Evolutionary conservation across 495 filamentous ascomycete species (phyloP), one percentile per base, ranked within the genome.

Genomic region (Penicillium desertorum): DNA sequence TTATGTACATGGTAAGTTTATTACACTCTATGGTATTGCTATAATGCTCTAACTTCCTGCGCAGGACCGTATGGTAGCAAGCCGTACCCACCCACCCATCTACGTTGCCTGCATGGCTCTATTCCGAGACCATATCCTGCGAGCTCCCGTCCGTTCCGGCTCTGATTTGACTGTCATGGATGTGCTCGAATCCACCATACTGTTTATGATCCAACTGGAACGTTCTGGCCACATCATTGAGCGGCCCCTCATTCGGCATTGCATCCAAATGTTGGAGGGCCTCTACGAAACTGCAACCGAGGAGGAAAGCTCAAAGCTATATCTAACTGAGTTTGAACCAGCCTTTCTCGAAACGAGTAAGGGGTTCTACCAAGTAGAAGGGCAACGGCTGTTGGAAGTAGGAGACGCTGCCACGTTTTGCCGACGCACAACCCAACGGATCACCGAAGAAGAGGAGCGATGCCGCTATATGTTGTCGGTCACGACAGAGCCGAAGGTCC

Each of bases 181-280:
- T 41, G 77, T 96, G 16, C 77, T 98, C 23, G 90, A 87, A 61
- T 84, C 85, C 5, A 90, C 96, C 5, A 81, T 96, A 32, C 79
- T 98, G 0, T 92, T 96, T 60, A 89, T 96, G 78, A 88, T 99
- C 54, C 86, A 89, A 46, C 88, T 96, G 82, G 94, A 97, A 64
- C 79, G 95, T 27, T 87, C 90, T 41, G 95, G 92, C 12, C 91
- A 98, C 59, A 84, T 91, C 10, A 92, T 98, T 57, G 87, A 98
- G 68, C 88, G 88, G 60, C 81, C 83, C 25, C 77, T 96, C 8
- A 83, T 98, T 43, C 87, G 90, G 60, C 86, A 89, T 27, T 91
- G 89, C 69, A 81, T 91, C 1, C 86, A 90, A 60, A 97, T 98
- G 92, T 78, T 99, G 3, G 94, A 98, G 68, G 84, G 84, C 30